Percentiles rank a stretch among this genome's conserved stretches.
phyloP scores from a whole-genome alignment of 495 filamentous ascomycete genomes.

The Neurospora pannonica region DNA sequence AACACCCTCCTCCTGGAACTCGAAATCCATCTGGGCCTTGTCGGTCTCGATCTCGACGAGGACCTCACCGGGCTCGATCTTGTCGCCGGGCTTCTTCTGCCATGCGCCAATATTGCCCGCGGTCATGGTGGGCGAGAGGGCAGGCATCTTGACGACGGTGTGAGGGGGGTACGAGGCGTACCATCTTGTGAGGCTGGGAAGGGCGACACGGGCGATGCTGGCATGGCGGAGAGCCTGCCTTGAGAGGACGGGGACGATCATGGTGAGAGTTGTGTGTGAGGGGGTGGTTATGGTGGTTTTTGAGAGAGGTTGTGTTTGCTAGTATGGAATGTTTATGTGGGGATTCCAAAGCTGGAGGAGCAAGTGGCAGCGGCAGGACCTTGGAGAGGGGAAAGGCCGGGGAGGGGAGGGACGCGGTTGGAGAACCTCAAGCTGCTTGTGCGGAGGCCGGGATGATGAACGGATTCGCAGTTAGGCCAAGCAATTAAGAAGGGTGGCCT shows the following conservation, averaged over 20 bases:
- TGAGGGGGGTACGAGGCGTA: constrained; percentile 77
- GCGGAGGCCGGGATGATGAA: neutral
- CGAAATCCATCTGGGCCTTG: constrained; percentile 99
- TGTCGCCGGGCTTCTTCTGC: constrained; percentile 94
- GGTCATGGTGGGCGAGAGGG: constrained; percentile 95
- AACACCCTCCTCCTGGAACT: constrained; percentile 97
- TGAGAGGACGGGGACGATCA: constrained; percentile 46
- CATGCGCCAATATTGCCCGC: constrained; percentile 93
- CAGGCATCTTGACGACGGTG: constrained; percentile 94
- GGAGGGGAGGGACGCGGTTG: neutral
- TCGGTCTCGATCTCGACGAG: constrained; percentile 99
- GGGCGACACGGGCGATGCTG: constrained; percentile 28
- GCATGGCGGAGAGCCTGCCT: constrained; percentile 43
- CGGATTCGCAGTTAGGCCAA: neutral
- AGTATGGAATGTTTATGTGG: neutral
- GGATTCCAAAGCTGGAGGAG: neutral
- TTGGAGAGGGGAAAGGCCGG: neutral
- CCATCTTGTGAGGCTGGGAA: constrained; percentile 45
- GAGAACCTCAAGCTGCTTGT: neutral
- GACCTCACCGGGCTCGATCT: constrained; percentile 86
- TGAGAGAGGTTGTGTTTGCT: neutral
- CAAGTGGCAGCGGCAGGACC: neutral
- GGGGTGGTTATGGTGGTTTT: neutral
- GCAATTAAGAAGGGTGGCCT: neutral
- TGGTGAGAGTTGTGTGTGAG: constrained; percentile 24